Percentiles rank a stretch among this genome's conserved stretches.
Conservation (phyloP, 352 stramenopile species). For the Pythium dissimile region DNA sequence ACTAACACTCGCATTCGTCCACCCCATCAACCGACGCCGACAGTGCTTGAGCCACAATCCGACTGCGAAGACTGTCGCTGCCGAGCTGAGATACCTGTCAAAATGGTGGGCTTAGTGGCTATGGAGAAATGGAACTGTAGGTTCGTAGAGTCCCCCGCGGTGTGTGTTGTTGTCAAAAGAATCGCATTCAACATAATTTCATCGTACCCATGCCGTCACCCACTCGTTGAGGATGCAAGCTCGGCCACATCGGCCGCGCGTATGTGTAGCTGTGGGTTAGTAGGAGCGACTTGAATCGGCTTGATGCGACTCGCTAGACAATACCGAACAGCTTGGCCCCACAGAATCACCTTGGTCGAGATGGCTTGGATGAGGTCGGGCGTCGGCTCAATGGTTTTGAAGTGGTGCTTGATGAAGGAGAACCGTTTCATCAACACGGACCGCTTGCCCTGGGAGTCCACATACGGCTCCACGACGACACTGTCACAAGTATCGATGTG, state of each 20-base stretch:
- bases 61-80: too few relatives aligned
- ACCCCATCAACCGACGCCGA: not conserved
- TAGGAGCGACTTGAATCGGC: not conserved
- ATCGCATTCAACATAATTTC: too few relatives aligned
- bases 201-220: not conserved
- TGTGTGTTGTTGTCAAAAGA: too few relatives aligned
- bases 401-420: slow-evolving; percentile 65
- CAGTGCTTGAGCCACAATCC: too few relatives aligned
- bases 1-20: too few relatives aligned
- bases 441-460: slow-evolving; percentile 30
- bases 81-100: too few relatives aligned
- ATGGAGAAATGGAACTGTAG: too few relatives aligned
- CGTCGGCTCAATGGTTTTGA: slow-evolving; percentile 34
- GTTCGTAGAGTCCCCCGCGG: too few relatives aligned
- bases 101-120: too few relatives aligned
- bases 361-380: slow-evolving; percentile 57
- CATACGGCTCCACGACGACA: slow-evolving; percentile 30
- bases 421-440: slow-evolving; percentile 64
- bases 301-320: slow-evolving; percentile 36
- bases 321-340: slow-evolving; percentile 53
- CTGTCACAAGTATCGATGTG: not conserved
- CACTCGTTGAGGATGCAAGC: not conserved
- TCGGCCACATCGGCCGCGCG: not conserved
- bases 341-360: slow-evolving; percentile 61
- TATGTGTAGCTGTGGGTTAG: not conserved